Evolutionary conservation across 805 yeast species (phyloP).

Genomic region (Candida berthetii): DNA sequence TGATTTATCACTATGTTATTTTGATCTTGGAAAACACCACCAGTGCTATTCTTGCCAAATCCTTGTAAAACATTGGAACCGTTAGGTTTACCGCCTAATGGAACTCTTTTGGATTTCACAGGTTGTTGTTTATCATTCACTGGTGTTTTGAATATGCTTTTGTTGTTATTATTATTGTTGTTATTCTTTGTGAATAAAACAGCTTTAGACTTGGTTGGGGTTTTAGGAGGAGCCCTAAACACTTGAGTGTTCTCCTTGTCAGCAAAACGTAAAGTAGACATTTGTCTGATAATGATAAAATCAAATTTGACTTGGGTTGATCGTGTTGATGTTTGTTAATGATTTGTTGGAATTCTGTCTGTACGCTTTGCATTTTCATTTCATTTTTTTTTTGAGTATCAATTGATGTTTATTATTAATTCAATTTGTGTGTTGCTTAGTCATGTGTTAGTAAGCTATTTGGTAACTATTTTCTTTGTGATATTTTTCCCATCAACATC

Average conservation of each 20-base stretch:
- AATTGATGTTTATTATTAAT: no score
- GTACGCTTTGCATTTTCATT: no score
- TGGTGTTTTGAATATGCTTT: conserved; percentile 9
- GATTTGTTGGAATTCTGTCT: no score
- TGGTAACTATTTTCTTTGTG: no score
- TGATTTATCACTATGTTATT: neutral
- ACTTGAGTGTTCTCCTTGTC: neutral
- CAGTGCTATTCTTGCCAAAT: neutral
- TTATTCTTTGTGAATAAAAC: neutral
- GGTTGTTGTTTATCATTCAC: neutral
- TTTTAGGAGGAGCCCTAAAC: neutral
- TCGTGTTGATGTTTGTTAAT: no score
- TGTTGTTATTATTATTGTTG: neutral
- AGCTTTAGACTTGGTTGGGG: neutral
- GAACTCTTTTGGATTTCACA: conserved; percentile 10
- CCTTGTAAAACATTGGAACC: conserved; percentile 4
- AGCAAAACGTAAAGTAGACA: no score
- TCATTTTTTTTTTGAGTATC: no score
- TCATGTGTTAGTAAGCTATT: no score
- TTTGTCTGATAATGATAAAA: no score
- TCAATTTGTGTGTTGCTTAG: no score
- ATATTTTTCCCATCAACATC: no score
- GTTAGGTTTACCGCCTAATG: conserved; percentile 21
- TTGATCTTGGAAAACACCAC: neutral
- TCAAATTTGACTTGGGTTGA: no score